Evolutionary conservation across 805 yeast species (phyloP).

Genomic region (Metschnikowia santaceciliae): DNA sequence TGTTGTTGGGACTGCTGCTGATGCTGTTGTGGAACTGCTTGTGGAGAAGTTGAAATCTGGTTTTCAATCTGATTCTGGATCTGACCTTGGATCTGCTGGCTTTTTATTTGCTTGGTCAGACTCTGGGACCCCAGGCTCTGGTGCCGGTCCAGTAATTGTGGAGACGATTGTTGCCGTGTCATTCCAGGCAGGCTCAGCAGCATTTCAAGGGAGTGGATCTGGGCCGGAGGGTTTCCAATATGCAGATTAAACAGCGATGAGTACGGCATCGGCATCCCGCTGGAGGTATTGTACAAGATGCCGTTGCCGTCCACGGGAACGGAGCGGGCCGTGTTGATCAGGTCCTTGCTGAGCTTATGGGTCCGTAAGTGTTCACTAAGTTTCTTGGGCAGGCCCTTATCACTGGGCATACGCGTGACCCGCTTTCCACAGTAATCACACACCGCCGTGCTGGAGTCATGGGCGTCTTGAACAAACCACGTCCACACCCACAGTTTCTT

Average conservation of each 20-base stretch:
- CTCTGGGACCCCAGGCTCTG: not conserved
- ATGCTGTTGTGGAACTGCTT: slow-evolving; percentile 3
- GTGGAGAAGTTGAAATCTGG: not conserved
- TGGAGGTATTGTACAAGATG: slow-evolving; percentile 30
- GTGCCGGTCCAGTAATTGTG: slow-evolving; percentile 1
- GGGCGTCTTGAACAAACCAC: slow-evolving; percentile 52
- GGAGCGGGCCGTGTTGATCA: slow-evolving; percentile 39
- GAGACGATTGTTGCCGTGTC: slow-evolving; percentile 2
- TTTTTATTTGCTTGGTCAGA: not conserved
- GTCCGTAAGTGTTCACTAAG: slow-evolving; percentile 54
- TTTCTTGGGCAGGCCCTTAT: slow-evolving; percentile 59
- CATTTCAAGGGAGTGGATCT: not conserved
- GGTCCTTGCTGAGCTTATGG: slow-evolving; percentile 43
- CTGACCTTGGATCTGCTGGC: not conserved
- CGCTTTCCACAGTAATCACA: slow-evolving; percentile 53
- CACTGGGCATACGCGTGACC: slow-evolving; percentile 45
- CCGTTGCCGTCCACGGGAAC: slow-evolving; percentile 38
- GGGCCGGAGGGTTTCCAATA: not conserved
- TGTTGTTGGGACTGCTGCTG: slow-evolving; percentile 4
- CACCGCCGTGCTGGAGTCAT: slow-evolving; percentile 47
- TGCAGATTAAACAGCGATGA: slow-evolving; percentile 2
- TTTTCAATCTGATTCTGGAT: not conserved
- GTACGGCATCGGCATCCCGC: slow-evolving; percentile 25
- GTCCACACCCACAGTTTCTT: slow-evolving; percentile 63
- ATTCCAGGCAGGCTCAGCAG: not conserved